A percentile compares a stretch with the other conserved stretches of the same genome.
Evolutionary conservation across 345 rosid genomes (phyloP).

Genomic region (Firmiana major): DNA sequence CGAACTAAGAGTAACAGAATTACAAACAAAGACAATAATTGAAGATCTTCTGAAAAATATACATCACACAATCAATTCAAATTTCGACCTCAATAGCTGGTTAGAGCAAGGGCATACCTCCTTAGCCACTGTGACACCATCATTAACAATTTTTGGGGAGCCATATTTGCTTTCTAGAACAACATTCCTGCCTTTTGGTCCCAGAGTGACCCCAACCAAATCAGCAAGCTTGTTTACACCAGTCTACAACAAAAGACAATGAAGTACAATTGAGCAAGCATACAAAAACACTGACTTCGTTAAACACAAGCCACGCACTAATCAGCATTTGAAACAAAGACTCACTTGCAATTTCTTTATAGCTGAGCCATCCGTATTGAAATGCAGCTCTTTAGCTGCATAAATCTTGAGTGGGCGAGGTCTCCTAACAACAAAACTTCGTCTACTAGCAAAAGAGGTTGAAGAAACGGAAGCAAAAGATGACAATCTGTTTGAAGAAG

Average conservation of each 20-base stretch:
- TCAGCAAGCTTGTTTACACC: conserved; percentile 99
- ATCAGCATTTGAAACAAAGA: not conserved
- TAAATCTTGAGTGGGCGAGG: conserved; percentile 45
- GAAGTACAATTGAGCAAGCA: conserved; percentile 6
- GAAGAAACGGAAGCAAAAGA: conserved; percentile 68
- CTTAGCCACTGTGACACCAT: conserved; percentile 94
- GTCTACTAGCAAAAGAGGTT: conserved; percentile 51
- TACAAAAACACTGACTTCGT: not conserved
- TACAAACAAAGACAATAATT: not conserved
- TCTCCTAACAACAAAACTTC: conserved; percentile 39
- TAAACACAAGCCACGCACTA: not conserved
- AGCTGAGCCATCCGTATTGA: conserved; percentile 90
- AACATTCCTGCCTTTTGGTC: conserved; percentile 93
- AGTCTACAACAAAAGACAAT: conserved; percentile 34
- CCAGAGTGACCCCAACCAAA: conserved; percentile 92
- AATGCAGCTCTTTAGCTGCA: conserved; percentile 90
- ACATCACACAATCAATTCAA: not conserved
- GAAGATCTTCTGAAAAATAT: not conserved
- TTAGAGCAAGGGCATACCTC: conserved; percentile 47
- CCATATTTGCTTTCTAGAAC: conserved; percentile 99
- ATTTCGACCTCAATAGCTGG: not conserved
- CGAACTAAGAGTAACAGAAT: not conserved
- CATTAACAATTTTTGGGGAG: conserved; percentile 93
- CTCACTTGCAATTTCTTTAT: conserved; percentile 86
- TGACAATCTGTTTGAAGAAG: conserved; percentile 51